Base-by-base conservation (phyloP, 257 asterid genomes). In the Penstemon davidsonii region DNA sequence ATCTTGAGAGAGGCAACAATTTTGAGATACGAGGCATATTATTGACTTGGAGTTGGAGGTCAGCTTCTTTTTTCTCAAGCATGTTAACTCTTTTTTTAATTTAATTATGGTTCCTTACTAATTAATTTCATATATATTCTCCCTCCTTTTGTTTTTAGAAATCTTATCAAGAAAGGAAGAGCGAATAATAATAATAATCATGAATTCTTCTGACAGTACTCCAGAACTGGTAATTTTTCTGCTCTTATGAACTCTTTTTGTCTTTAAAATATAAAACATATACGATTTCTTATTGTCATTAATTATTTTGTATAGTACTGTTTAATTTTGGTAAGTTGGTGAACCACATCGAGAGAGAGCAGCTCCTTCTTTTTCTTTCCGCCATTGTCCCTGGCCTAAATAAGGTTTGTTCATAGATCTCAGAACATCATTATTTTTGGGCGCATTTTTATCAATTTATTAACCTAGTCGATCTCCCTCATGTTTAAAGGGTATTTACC, bases 301-400 rank as follows among this genome's bases (percentile, higher is more conserved):
- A 15, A 15, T 15, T 0, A 15, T 15, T 15, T 15, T 15, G 18
- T 15, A 15, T 15, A 15, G 18, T 15, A 15, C 18, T 15, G 18
- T 15, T 15, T 15, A 15, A 15, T 15, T 15, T 15, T 15, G 18
- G 18, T 15, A 15, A 15, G 18, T 15, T 15, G 18, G 62, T 11
- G 41, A 64, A 59, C 53, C 38, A 12, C 4, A 51, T 83, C 1
- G 85, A 81, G 78, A 78, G 85, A 3, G 72, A 75, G 70, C 80
- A 68, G 54, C 67, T 60, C 11, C 76, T 82, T 45, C 45, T 74
- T 4, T 68, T 73, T 43, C 87, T 82, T 60, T 79, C 87, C 55
- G 51, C 79, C 44, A 76, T 82, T 49, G 79, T 82, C 36, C 87
- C 84, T 1, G 80, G 82, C 0, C 77, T 82, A 38, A 82, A 73